Conservation (phyloP, 78 protist species). For the Planoprotostelium fungivorum region DNA sequence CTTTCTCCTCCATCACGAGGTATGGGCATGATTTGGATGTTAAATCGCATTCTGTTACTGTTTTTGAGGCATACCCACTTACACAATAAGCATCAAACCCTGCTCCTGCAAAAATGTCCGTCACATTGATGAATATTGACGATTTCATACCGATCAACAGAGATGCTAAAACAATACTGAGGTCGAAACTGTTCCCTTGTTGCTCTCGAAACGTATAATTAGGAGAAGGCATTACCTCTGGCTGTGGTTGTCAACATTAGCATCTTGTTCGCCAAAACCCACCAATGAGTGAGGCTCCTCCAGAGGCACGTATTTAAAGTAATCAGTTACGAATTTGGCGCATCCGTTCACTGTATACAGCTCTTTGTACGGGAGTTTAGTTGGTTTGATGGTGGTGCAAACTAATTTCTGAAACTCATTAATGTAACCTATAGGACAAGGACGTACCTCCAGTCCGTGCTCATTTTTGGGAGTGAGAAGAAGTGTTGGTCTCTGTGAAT, state of each 20-base stretch:
- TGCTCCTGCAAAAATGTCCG: neutral
- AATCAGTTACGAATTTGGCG: neutral
- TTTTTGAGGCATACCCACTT: neutral
- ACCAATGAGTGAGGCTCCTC: neutral
- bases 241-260: neutral
- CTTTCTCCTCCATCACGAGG: neutral
- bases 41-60: neutral
- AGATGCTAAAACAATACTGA: neutral
- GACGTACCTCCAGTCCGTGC: neutral
- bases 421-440: neutral
- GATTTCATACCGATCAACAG: neutral
- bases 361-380: neutral
- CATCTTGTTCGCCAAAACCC: neutral
- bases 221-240: neutral
- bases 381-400: neutral
- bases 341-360: neutral
- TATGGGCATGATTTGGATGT: neutral
- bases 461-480: neutral
- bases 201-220: neutral
- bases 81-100: neutral
- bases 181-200: neutral
- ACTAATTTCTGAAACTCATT: neutral
- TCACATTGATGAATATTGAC: neutral
- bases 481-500: neutral
- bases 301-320: neutral